Percentiles rank a stretch among this genome's conserved stretches.
phyloP scores from a whole-genome alignment of 768 basidiomycete species.

The Hortiboletus campestris region DNA sequence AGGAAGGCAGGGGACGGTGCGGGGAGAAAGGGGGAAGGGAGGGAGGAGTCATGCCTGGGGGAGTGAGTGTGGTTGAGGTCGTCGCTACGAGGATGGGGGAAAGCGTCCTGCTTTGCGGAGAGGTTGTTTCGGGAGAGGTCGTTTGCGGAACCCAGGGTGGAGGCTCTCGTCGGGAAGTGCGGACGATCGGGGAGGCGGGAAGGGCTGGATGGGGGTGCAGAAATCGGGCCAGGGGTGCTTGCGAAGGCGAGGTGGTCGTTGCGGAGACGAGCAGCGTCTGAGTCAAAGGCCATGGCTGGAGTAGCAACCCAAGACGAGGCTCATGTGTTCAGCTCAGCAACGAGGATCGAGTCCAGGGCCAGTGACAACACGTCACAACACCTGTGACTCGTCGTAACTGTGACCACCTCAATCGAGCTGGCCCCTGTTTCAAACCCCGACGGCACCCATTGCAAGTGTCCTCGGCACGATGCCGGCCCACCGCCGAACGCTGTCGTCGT shows the following conservation, averaged over 20 bases:
- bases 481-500: constrained; percentile 28
- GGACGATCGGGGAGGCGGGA: constrained; percentile 50
- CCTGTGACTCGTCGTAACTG: constrained; percentile 8
- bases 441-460: constrained; percentile 14
- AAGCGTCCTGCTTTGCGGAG: constrained; percentile 31
- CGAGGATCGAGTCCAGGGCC: constrained; percentile 22
- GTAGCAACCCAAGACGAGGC: background rate
- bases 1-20: constrained; percentile 47
- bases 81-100: constrained; percentile 59
- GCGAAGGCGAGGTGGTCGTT: constrained; percentile 19
- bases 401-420: constrained; percentile 12
- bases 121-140: constrained; percentile 53
- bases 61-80: constrained; percentile 58
- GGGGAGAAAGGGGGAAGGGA: constrained; percentile 33
- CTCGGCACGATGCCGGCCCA: constrained; percentile 13
- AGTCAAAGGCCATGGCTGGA: constrained; percentile 27
- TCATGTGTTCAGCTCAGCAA: no score
- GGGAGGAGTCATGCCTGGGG: constrained; percentile 11
- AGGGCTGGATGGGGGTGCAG: constrained; percentile 36
- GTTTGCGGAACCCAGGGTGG: constrained; percentile 53
- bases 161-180: constrained; percentile 58
- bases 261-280: constrained; percentile 29
- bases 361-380: constrained; percentile 26
- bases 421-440: constrained; percentile 11
- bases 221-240: constrained; percentile 26